Base-by-base conservation (phyloP, 768 basidiomycete species). In the Russula griseocarnosa region DNA sequence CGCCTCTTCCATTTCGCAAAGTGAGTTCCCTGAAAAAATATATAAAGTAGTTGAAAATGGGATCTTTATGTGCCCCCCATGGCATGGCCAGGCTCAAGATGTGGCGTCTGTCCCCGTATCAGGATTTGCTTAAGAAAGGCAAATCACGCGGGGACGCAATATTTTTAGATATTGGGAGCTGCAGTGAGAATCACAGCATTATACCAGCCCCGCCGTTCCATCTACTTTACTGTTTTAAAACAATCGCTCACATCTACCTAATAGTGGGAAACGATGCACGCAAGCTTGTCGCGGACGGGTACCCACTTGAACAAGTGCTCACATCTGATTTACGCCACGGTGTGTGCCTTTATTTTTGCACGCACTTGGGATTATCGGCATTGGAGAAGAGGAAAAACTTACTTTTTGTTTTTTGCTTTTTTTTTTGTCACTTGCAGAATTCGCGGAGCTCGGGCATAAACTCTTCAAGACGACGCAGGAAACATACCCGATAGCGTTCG, bases 401-500 rank as follows among this genome's bases (percentile, higher is more conserved):
- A 5, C 6, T 5, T 3, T 14, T 34, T 26, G 14, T 18, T 34
- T 18, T 34, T 14, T 5, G 2, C 9, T 36, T 36, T 36, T 52
- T 11, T 22, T 40, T 64, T 16, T 11, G 11, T 10, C 1, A 46
- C 5, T 30, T 40, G 51, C 60, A 86, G 86, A 74, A 11, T 83
- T 84, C 65, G 87, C 85, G 86, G 76, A 82, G 5, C 75, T 81
- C 5, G 86, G 86, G 1, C 85, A 88, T 65, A 75, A 81, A 49
- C 75, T 88, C 18, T 89, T 86, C 74, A 78, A 71, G 55, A 78
- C 81, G 4, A 82, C 76, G 0, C 78, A 80, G 0, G 73, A 79
- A 44, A 76, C 79, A 0, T 87, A 84, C 71, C 82, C 83, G 1
- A 82, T 77, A 0, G 71, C 75, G 0, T 88, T 88, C 69, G 58